Conservation (phyloP, 2,329 filamentous ascomycete genomes). For the Monosporascus sp. region DNA sequence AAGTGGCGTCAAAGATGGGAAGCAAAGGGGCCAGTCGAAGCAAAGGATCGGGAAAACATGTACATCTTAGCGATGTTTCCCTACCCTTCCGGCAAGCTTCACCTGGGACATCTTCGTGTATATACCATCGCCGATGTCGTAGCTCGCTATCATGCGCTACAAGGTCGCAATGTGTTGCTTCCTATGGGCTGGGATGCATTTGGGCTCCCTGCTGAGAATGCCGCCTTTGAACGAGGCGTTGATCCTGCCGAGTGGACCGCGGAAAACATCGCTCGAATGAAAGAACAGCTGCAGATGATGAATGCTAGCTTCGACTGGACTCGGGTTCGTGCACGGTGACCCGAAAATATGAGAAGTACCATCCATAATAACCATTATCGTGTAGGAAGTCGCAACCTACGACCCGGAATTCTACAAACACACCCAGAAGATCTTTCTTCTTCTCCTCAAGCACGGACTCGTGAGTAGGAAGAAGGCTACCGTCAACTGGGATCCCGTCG, state of each 20-base stretch:
- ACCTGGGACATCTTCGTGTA: conserved; percentile 81
- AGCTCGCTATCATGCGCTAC: conserved; percentile 68
- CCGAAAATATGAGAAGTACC: conserved; percentile 3
- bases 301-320: conserved; percentile 82
- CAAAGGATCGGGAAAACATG: conserved; percentile 26
- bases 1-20: conserved; percentile 50
- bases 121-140: conserved; percentile 89
- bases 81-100: conserved; percentile 81
- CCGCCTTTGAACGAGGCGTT: conserved; percentile 76
- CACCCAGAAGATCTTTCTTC: conserved; percentile 79
- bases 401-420: conserved; percentile 84
- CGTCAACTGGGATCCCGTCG: conserved; percentile 87
- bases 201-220: conserved; percentile 85
- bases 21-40: conserved; percentile 11
- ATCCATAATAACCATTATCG: conserved; percentile 6
- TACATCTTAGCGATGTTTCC: conserved; percentile 92
- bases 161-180: conserved; percentile 69
- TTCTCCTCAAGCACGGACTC: conserved; percentile 66
- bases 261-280: conserved; percentile 79
- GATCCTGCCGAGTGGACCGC: conserved; percentile 75
- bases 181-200: conserved; percentile 97
- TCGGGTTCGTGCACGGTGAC: conserved; percentile 49
- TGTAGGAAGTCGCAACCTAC: conserved; percentile 77
- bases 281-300: conserved; percentile 71
- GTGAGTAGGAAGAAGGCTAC: conserved; percentile 79